phyloP scores from a whole-genome alignment of 1,284 basidiomycete species.

The Fistulinella staudtii region DNA sequence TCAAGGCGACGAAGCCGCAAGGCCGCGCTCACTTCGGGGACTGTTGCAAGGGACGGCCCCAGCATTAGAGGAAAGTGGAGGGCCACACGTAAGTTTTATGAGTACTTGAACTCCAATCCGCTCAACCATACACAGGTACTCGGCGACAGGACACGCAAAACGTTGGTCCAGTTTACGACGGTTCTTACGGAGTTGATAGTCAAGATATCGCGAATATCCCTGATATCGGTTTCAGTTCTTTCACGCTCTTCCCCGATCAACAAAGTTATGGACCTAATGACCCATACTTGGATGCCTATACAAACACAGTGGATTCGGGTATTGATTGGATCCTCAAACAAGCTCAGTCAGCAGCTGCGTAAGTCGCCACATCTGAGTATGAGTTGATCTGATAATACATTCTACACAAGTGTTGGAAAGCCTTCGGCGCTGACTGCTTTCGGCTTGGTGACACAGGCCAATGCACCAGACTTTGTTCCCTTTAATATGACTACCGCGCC shows the following conservation, averaged over 20 bases:
- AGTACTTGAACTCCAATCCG: background rate
- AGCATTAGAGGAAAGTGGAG: conserved; percentile 60
- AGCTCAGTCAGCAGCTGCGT: conserved; percentile 42
- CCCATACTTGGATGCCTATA: conserved; percentile 45
- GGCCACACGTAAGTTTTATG: conserved; percentile 41
- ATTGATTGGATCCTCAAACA: conserved; percentile 54
- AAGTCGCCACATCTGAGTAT: conserved; percentile 18
- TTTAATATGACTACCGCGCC: conserved; percentile 52
- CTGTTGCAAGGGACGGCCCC: conserved; percentile 37
- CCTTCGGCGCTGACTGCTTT: conserved; percentile 54
- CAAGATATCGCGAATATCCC: conserved; percentile 60
- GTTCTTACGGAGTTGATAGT: conserved; percentile 61
- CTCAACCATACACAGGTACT: conserved; percentile 34
- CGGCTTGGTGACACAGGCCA: conserved; percentile 58
- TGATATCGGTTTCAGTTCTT: conserved; percentile 52
- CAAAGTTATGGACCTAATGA: conserved; percentile 46
- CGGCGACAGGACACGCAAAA: conserved; percentile 40
- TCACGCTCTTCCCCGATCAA: conserved; percentile 68
- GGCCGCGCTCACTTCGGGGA: conserved; percentile 26
- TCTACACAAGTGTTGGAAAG: conserved; percentile 46
- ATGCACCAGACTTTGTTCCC: conserved; percentile 51
- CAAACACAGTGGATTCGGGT: conserved; percentile 49
- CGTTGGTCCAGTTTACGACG: conserved; percentile 52
- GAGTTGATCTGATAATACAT: conserved; percentile 8
- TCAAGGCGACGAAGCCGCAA: conserved; percentile 37